Evolutionary conservation across 1,139 yeast species (phyloP).

Genomic region (Sugiyamaella pinicola): DNA sequence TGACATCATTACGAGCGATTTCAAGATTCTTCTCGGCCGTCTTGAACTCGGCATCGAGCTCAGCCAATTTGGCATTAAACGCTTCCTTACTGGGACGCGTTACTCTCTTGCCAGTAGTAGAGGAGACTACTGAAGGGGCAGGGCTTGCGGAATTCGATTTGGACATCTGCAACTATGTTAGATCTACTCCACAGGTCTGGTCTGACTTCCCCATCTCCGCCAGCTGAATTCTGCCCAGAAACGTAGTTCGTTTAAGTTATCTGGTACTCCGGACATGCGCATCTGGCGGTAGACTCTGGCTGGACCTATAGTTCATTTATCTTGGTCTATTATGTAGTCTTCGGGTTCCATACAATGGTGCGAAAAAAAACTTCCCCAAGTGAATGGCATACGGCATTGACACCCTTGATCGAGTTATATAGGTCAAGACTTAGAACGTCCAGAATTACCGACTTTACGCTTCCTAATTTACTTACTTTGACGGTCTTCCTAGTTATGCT

Average conservation of each 20-base stretch:
- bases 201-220: neutral
- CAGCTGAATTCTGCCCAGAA: too few relatives aligned
- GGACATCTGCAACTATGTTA: constrained; percentile 7
- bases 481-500: neutral
- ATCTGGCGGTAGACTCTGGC: too few relatives aligned
- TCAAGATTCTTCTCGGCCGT: constrained; percentile 57
- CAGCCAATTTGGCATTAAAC: constrained; percentile 67
- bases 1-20: constrained; percentile 32
- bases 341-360: too few relatives aligned
- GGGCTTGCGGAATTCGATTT: constrained; percentile 14
- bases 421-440: too few relatives aligned
- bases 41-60: constrained; percentile 67
- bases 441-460: too few relatives aligned
- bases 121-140: constrained; percentile 20
- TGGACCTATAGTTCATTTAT: too few relatives aligned
- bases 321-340: too few relatives aligned
- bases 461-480: neutral
- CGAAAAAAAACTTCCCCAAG: too few relatives aligned
- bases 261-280: too few relatives aligned
- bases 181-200: neutral
- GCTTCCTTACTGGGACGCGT: constrained; percentile 44
- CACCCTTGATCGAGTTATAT: too few relatives aligned
- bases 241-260: too few relatives aligned
- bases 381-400: too few relatives aligned
- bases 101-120: constrained; percentile 32